These are phyloP conservation scores for Colletotrichum liriopes DNA, from an alignment of 2,329 filamentous ascomycete species.

Conservation along the genomic window DNA sequence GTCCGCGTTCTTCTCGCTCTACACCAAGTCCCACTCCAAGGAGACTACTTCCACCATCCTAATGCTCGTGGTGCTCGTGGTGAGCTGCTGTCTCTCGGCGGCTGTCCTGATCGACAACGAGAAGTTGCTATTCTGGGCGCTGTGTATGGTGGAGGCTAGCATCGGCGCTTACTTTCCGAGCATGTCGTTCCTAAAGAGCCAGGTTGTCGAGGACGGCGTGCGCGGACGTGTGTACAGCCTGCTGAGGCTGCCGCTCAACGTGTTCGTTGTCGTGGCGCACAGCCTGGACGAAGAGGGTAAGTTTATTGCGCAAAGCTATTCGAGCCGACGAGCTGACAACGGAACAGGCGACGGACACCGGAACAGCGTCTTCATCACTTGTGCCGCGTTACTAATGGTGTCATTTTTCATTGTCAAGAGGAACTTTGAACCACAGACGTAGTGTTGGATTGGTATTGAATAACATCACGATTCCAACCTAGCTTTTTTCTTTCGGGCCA, in stretches of 20 bases:
- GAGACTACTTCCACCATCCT: slow-evolving; percentile 53
- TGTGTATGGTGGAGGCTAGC: slow-evolving; percentile 71
- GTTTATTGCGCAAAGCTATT: neutral
- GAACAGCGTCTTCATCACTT: slow-evolving; percentile 49
- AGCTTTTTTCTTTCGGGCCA: no score
- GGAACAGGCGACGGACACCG: slow-evolving; percentile 49
- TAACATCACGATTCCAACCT: no score
- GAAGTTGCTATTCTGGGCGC: slow-evolving; percentile 66
- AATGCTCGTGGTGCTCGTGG: slow-evolving; percentile 52
- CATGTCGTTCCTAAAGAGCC: slow-evolving; percentile 69
- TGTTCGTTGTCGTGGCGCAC: slow-evolving; percentile 66
- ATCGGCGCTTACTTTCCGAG: slow-evolving; percentile 72
- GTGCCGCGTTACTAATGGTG: slow-evolving; percentile 40
- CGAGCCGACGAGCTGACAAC: neutral
- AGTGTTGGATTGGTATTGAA: neutral
- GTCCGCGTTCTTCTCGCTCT: slow-evolving; percentile 62
- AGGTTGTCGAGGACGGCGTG: slow-evolving; percentile 67
- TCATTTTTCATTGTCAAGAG: slow-evolving; percentile 45
- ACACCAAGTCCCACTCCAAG: slow-evolving; percentile 49
- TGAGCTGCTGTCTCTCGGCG: slow-evolving; percentile 57
- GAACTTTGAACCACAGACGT: slow-evolving; percentile 30
- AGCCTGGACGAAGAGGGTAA: slow-evolving; percentile 61
- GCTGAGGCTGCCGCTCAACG: slow-evolving; percentile 70
- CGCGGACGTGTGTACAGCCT: slow-evolving; percentile 71
- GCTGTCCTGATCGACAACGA: slow-evolving; percentile 61